These are phyloP conservation scores for Trametes polyzona DNA, from an alignment of 1,284 basidiomycete species.

Conservation along the genomic window DNA sequence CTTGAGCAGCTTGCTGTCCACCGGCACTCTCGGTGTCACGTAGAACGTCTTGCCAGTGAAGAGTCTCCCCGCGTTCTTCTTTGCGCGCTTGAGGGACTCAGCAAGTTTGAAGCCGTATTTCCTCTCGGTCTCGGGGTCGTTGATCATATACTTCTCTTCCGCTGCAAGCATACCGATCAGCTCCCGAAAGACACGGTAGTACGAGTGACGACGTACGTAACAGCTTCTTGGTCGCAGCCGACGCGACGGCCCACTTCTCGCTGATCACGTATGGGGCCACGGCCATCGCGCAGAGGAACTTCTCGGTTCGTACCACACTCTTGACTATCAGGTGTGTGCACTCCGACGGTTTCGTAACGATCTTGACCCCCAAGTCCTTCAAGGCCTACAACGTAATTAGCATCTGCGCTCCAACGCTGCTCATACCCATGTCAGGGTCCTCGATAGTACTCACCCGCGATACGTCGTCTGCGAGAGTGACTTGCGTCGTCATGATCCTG, in stretches of 20 bases:
- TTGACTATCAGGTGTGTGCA: constrained; percentile 79
- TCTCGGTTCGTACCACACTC: constrained; percentile 77
- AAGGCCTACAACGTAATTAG: constrained; percentile 48
- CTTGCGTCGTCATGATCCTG: constrained; percentile 64
- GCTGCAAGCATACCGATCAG: constrained; percentile 44
- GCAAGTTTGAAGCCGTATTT: constrained; percentile 67
- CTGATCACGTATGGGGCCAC: constrained; percentile 63
- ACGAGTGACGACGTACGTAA: constrained; percentile 54
- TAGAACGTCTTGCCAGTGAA: constrained; percentile 74
- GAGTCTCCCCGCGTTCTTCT: constrained; percentile 51
- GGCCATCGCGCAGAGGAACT: constrained; percentile 77
- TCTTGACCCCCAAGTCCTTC: constrained; percentile 62
- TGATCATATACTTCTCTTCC: constrained; percentile 60
- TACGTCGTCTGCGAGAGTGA: constrained; percentile 55
- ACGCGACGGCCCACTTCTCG: constrained; percentile 68
- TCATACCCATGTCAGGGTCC: not conserved
- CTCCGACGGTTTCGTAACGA: constrained; percentile 61
- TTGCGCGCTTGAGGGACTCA: constrained; percentile 62
- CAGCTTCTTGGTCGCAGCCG: constrained; percentile 55
- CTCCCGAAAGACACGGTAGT: not conserved
- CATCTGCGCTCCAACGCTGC: not conserved
- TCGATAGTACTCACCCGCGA: constrained; percentile 48
- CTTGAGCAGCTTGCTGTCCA: constrained; percentile 62
- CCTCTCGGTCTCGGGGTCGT: constrained; percentile 62
- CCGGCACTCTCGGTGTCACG: constrained; percentile 62